Percentiles rank a stretch among this genome's conserved stretches.
Evolutionary conservation across 352 stramenopile genomes (phyloP).

Genomic region (Peronospora farinosa): DNA sequence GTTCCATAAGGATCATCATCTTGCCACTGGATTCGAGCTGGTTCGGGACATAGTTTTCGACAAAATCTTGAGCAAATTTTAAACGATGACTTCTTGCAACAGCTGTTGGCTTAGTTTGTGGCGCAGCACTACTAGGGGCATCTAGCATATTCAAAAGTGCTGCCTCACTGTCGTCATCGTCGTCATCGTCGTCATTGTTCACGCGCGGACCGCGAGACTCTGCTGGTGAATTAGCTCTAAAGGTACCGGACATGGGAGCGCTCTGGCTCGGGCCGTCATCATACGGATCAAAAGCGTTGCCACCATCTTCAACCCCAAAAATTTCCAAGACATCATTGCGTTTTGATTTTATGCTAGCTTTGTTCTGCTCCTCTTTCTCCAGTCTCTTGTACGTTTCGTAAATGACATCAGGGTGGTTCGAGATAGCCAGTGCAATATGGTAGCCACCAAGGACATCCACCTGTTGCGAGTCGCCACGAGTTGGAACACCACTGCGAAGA

Average conservation of each 20-base stretch:
- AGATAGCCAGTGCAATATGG: slow-evolving; percentile 83
- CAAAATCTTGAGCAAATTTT: slow-evolving; percentile 60
- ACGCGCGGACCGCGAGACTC: slow-evolving; percentile 2
- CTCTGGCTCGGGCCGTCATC: slow-evolving; percentile 5
- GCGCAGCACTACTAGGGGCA: slow-evolving; percentile 4
- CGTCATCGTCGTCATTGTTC: slow-evolving; percentile 23
- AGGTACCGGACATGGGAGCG: neutral
- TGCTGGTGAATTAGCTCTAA: neutral
- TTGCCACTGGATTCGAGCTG: slow-evolving; percentile 75
- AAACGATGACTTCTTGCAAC: slow-evolving; percentile 41
- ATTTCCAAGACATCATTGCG: slow-evolving; percentile 20
- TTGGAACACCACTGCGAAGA: slow-evolving; percentile 54
- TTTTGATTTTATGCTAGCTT: slow-evolving; percentile 31
- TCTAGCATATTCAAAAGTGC: slow-evolving; percentile 42
- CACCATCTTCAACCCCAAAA: slow-evolving; percentile 44
- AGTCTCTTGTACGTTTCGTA: slow-evolving; percentile 56
- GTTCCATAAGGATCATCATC: slow-evolving; percentile 82
- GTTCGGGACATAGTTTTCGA: slow-evolving; percentile 47
- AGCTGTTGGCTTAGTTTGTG: slow-evolving; percentile 3
- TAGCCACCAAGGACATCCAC: slow-evolving; percentile 80
- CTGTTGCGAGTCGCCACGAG: slow-evolving; percentile 37
- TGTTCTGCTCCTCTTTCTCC: slow-evolving; percentile 46
- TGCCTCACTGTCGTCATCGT: slow-evolving; percentile 37
- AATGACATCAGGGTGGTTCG: slow-evolving; percentile 85
- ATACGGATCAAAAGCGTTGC: slow-evolving; percentile 47